Conservation (phyloP, 192 early-diverging fungal species). For the Lunasporangiospora selenospora region DNA sequence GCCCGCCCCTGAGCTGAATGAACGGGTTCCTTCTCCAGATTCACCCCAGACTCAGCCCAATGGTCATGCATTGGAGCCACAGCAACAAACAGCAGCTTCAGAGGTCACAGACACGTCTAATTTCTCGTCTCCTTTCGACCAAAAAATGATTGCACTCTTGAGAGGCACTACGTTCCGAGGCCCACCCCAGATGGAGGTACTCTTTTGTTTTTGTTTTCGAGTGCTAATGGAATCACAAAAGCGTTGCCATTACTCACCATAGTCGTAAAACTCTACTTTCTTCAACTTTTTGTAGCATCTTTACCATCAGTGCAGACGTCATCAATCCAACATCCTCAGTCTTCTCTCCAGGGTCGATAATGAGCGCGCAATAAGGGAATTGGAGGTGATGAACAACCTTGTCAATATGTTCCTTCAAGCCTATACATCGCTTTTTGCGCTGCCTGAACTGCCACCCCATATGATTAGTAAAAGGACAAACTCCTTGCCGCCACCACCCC, state of each 20-base stretch:
- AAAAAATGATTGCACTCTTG: conserved; percentile 17
- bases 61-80: too few relatives aligned
- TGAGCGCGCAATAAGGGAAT: conserved; percentile 24
- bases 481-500: conserved; percentile 15
- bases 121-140: conserved; percentile 11
- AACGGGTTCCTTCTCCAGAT: too few relatives aligned
- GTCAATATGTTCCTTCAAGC: conserved; percentile 14
- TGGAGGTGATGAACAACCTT: conserved; percentile 11
- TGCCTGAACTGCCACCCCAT: conserved; percentile 25
- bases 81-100: too few relatives aligned
- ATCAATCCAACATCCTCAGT: conserved; percentile 24
- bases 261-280: not conserved
- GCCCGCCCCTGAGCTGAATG: not conserved
- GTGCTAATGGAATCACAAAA: not conserved
- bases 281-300: conserved; percentile 7
- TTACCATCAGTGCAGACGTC: conserved; percentile 39
- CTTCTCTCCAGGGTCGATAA: conserved; percentile 23
- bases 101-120: conserved; percentile 2
- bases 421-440: conserved; percentile 23
- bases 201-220: not conserved
- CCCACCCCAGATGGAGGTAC: conserved; percentile 25
- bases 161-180: conserved; percentile 20
- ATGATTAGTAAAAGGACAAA: conserved; percentile 25
- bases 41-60: too few relatives aligned
- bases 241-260: not conserved